phyloP scores from a whole-genome alignment of 176 grass and related monocot genomes.

The Ampelocalamus luodianensis region DNA sequence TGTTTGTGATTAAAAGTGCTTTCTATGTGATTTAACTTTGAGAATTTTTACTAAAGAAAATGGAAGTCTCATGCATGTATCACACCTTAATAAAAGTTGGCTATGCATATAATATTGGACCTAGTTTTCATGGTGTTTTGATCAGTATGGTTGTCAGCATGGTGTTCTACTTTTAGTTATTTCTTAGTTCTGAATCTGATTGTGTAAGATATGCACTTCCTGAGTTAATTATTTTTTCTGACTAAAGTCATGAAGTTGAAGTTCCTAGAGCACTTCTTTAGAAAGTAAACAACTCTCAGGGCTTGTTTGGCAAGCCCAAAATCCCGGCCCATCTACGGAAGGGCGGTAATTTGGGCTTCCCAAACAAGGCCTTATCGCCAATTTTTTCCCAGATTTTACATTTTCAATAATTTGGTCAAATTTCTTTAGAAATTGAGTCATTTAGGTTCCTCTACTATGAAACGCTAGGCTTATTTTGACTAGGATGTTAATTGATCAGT shows the following conservation, averaged over 20 bases:
- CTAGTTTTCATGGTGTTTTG: conserved; percentile 3
- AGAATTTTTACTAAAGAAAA: background rate
- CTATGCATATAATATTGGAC: background rate
- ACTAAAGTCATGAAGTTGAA: background rate
- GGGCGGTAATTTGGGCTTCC: too few relatives aligned
- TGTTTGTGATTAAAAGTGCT: conserved; percentile 11
- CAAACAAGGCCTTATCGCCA: too few relatives aligned
- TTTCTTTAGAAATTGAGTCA: background rate
- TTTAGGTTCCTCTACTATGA: background rate
- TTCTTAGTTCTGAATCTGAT: background rate
- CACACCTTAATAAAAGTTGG: background rate
- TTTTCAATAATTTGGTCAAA: background rate
- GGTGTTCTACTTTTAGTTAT: background rate
- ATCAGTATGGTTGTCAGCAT: background rate
- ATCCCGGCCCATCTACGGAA: too few relatives aligned
- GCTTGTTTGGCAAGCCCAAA: too few relatives aligned
- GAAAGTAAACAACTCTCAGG: background rate
- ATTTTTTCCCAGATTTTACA: background rate
- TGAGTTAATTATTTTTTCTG: background rate
- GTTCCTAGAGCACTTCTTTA: background rate
- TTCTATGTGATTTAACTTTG: background rate
- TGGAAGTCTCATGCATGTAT: background rate
- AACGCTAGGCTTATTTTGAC: background rate
- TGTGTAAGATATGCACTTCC: background rate
- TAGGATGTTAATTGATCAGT: background rate